A percentile compares a stretch with the other conserved stretches of the same genome.
phyloP scores from a whole-genome alignment of 1,284 basidiomycete species.

The Mixia osmundae region DNA sequence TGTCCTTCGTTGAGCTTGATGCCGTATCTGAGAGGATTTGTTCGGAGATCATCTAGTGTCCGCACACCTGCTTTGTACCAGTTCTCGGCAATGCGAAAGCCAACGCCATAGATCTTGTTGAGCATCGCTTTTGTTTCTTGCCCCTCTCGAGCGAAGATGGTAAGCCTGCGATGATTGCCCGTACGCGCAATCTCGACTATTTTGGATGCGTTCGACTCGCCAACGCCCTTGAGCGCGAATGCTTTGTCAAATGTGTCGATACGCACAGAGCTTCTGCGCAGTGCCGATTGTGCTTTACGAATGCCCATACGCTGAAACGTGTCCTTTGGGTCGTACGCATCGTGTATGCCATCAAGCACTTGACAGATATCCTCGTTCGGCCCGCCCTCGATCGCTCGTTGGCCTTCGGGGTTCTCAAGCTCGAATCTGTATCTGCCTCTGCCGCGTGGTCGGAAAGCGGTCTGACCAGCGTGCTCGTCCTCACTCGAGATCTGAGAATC shows the following conservation, averaged over 20 bases:
- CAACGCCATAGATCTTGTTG: constrained; percentile 32
- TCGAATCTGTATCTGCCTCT: too few relatives aligned
- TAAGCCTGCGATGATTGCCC: neutral
- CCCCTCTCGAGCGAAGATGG: too few relatives aligned
- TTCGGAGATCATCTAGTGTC: constrained; percentile 45
- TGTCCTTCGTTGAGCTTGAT: constrained; percentile 41
- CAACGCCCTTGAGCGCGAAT: constrained; percentile 37
- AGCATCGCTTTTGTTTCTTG: neutral
- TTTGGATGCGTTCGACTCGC: constrained; percentile 47
- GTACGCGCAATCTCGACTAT: constrained; percentile 27
- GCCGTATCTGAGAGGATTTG: constrained; percentile 30
- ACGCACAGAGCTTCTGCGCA: constrained; percentile 1
- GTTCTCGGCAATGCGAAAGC: constrained; percentile 37
- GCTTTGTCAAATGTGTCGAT: constrained; percentile 43
- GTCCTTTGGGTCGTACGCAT: neutral
- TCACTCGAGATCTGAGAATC: too few relatives aligned
- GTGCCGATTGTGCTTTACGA: constrained; percentile 1
- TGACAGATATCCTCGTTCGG: neutral
- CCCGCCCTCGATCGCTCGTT: too few relatives aligned
- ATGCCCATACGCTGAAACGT: neutral
- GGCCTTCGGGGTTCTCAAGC: too few relatives aligned
- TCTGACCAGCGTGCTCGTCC: too few relatives aligned
- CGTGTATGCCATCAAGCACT: neutral
- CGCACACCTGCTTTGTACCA: constrained; percentile 57
- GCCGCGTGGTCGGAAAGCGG: too few relatives aligned